Evolutionary conservation across 352 stramenopile genomes (phyloP).

Genomic region (Phytophthora cactorum): DNA sequence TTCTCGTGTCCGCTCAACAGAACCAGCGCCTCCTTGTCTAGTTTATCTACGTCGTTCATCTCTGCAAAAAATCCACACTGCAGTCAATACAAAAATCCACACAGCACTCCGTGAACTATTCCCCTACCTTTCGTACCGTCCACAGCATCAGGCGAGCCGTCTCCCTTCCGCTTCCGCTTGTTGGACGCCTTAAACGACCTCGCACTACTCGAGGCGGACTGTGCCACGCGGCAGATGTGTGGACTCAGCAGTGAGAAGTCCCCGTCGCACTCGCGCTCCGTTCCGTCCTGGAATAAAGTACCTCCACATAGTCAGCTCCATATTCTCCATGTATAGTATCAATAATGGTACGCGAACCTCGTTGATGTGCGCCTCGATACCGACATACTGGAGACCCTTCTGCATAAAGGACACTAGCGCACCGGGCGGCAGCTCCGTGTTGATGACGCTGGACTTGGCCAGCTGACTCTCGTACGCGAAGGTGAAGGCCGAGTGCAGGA

Average conservation of each 20-base stretch:
- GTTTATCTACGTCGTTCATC: slow-evolving; percentile 69
- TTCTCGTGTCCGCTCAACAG: slow-evolving; percentile 86
- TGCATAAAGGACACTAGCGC: slow-evolving; percentile 98
- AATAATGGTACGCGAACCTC: slow-evolving; percentile 51
- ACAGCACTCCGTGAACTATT: background rate
- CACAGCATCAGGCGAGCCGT: slow-evolving; percentile 67
- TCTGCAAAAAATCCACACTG: slow-evolving; percentile 34
- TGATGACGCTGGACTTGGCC: slow-evolving; percentile 92
- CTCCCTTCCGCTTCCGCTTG: slow-evolving; percentile 86
- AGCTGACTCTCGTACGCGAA: slow-evolving; percentile 98
- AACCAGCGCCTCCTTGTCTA: slow-evolving; percentile 66
- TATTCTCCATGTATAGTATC: background rate
- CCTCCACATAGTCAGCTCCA: slow-evolving; percentile 4
- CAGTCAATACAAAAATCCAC: slow-evolving; percentile 3
- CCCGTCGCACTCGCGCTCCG: slow-evolving; percentile 84
- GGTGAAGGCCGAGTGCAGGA: slow-evolving; percentile 98
- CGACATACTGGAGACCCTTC: slow-evolving; percentile 97
- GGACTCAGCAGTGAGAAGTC: slow-evolving; percentile 94
- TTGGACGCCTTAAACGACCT: slow-evolving; percentile 70
- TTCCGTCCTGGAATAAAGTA: slow-evolving; percentile 66
- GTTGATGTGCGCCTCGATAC: slow-evolving; percentile 92
- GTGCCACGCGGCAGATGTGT: slow-evolving; percentile 88
- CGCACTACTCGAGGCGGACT: slow-evolving; percentile 75
- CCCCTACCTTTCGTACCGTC: slow-evolving; percentile 69
- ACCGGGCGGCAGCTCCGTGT: slow-evolving; percentile 94